Evolutionary conservation across 495 filamentous ascomycete species (phyloP).

Genomic region (Xylaria longipes): DNA sequence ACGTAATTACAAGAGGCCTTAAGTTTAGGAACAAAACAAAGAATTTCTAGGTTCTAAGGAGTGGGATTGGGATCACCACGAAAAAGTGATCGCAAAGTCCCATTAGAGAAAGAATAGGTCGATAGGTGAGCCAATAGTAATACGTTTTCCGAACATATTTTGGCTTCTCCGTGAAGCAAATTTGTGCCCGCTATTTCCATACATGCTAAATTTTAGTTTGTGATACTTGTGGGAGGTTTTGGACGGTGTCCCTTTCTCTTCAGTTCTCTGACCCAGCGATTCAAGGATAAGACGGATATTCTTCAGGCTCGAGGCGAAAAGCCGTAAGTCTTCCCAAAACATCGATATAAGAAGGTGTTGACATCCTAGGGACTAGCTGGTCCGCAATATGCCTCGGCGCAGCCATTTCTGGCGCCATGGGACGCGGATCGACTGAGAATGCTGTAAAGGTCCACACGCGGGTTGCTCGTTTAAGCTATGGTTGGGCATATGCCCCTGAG

Average conservation of each 20-base stretch:
- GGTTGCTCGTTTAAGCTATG: slow-evolving; percentile 10
- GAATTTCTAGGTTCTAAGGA: too few relatives aligned
- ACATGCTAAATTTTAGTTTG: slow-evolving; percentile 6
- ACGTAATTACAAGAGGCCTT: too few relatives aligned
- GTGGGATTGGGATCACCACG: too few relatives aligned
- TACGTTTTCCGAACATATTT: too few relatives aligned
- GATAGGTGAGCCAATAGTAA: too few relatives aligned
- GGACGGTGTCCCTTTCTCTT: slow-evolving; percentile 13
- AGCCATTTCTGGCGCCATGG: neutral
- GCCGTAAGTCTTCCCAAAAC: neutral
- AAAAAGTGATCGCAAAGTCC: too few relatives aligned
- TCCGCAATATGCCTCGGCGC: slow-evolving; percentile 10
- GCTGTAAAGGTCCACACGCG: neutral
- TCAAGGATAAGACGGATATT: neutral
- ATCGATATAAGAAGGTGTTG: neutral
- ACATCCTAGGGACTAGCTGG: neutral
- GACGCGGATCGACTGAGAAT: neutral
- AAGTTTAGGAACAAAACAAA: too few relatives aligned
- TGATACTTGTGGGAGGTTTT: slow-evolving; percentile 24
- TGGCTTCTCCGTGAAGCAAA: neutral
- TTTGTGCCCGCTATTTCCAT: neutral
- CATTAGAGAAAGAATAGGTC: too few relatives aligned
- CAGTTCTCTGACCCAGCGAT: neutral
- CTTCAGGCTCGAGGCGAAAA: slow-evolving; percentile 15
- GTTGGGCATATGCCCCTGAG: fast-evolving